Evolutionary conservation across 1,284 basidiomycete species (phyloP), one percentile per base, ranked within the genome.

Genomic region (Volvariella surrecta): DNA sequence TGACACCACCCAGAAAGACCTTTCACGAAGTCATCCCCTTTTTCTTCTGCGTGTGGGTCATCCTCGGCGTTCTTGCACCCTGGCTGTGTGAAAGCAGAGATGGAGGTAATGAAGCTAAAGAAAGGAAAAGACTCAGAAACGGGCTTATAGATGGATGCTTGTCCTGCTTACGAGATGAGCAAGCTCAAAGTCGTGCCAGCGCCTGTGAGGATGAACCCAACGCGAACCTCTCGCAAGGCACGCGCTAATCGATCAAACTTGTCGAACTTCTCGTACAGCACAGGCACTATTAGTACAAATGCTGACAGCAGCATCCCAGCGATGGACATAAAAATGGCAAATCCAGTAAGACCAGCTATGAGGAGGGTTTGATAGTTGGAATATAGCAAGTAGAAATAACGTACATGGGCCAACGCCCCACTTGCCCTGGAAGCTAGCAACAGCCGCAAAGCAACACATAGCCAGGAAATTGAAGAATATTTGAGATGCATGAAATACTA

Each of bases 391-490:
- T 34, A 41, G 41, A 39, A 17, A 40, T 34, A 19, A 79, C 89
- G 56, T 56, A 92, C 90, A 92, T 43, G 89, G 87, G 2, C 86
- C 85, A 32, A 93, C 74, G 15, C 67, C 53, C 77, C 79, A 91
- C 53, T 85, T 83, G 3, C 83, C 80, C 53, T 95, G 91, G 60
- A 94, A 95, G 16, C 71, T 70, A 0, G 90, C 90, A 2, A 90
- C 84, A 50, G 83, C 83, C 3, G 83, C 90, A 55, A 89, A 90
- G 57, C 87, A 91, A 44, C 82, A 85, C 77, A 93, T 84, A 8
- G 87, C 79, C 38, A 94, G 71, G 58, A 94, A 93, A 58, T 85
- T 83, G 76, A 93, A 89, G 70, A 94, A 91, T 44, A 79, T 72
- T 68, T 92, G 82, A 1, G 73, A 77, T 17, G 73, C 60, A 58